A percentile compares a stretch with the other conserved stretches of the same genome.
phyloP scores from a whole-genome alignment of 148 eudicot species.

The Rhododendron mucronatum region DNA sequence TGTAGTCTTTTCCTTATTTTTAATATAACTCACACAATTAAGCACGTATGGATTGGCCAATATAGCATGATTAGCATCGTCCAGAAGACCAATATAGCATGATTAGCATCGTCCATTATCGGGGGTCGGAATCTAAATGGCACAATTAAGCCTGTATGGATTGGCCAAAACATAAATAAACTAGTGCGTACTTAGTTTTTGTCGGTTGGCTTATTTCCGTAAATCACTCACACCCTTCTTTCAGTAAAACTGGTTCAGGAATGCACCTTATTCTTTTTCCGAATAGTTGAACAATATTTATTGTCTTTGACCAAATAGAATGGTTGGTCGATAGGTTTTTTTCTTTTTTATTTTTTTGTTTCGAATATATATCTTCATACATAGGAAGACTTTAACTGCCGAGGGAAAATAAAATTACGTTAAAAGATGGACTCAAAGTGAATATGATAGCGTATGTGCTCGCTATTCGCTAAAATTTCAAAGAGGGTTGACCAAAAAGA shows the following conservation, averaged over 20 bases:
- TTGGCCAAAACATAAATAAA: neutral
- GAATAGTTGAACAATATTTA: neutral
- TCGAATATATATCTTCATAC: neutral
- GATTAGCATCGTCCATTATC: neutral
- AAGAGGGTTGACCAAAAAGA: neutral
- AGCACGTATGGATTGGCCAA: neutral
- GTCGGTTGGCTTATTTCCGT: neutral
- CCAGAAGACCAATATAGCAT: neutral
- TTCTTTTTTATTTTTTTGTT: neutral
- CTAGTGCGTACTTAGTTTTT: neutral
- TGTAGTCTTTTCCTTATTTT: no score
- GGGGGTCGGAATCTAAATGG: neutral
- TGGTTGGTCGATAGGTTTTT: neutral
- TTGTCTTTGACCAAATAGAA: neutral
- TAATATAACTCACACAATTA: neutral
- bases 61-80: neutral
- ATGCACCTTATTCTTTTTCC: neutral
- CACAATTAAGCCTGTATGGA: no score
- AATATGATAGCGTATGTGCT: neutral
- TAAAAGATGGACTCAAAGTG: neutral
- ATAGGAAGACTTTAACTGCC: neutral
- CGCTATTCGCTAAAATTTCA: neutral
- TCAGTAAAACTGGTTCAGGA: neutral
- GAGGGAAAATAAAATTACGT: neutral
- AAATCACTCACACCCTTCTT: neutral